Base-by-base conservation (phyloP, 768 basidiomycete genomes). In the Lactarius psammicola region DNA sequence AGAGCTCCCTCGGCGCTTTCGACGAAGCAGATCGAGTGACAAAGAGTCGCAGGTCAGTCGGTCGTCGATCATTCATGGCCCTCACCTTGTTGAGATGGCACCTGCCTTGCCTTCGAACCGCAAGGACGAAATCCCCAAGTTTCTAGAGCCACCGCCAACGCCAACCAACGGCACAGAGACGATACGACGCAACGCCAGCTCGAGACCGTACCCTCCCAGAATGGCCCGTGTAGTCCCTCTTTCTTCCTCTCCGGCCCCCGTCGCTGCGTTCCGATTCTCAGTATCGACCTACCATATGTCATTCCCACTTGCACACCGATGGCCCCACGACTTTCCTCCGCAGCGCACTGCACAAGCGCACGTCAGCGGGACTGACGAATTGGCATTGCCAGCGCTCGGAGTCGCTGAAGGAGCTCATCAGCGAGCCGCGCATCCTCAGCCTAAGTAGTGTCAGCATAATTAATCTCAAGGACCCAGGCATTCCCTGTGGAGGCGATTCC, bases 341-440 rank as follows among this genome's bases (percentile, higher is more conserved):
- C 61, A 26, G 49, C 49, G 31, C 4, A 10, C 15, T 9, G 20
- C 7, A 9, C 51, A 62, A 66, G n/a, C 65, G 65, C 10, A 66
- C 61, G 20, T 66, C 65, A 34, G 60, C 56, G 13, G 64, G 59
- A 18, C 54, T 65, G 55, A 40, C 56, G 26, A 31, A 31, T 15
- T 38, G 18, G 6, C 57, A 53, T 31, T 61, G 61, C 15, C 61
- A 63, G 56, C 61, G 60, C 26, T 30, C 65, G 33, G 65, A 66
- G 31, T 66, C 65, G 20, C 34, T 66, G 49, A 66, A 66, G 40
- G 65, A 62, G 18, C 65, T 44, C 20, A 66, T 66, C 5, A 10
- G 61, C 2, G 60, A 66, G 28, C 65, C 65, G 8, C 56, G 60
- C 38, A 20, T 66, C 20, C 38, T 66, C 2, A 66, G 65, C 40